Percentiles rank a stretch among this genome's conserved stretches.
phyloP scores from a whole-genome alignment of 169 alveolate genomes.

The Cryptosporidium tyzzeri region DNA sequence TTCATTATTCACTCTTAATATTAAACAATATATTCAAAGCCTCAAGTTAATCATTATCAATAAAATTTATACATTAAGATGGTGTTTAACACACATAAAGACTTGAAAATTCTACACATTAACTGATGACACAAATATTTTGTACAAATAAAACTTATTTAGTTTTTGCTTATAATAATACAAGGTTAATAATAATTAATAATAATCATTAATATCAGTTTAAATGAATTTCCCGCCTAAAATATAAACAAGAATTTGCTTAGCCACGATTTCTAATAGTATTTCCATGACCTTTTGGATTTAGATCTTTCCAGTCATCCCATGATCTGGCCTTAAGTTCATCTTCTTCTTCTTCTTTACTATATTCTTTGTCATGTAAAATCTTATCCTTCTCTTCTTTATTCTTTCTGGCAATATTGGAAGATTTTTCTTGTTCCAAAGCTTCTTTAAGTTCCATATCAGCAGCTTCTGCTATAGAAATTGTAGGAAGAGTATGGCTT shows the following conservation, averaged over 20 bases:
- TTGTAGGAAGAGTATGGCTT: conserved; percentile 72
- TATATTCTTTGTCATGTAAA: conserved; percentile 42
- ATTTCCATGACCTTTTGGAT: conserved; percentile 84
- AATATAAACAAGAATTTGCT: not conserved
- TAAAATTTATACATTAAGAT: not conserved
- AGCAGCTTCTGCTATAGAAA: conserved; percentile 66
- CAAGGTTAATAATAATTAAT: too few relatives aligned
- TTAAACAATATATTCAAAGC: not conserved
- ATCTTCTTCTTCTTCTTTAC: conserved; percentile 79
- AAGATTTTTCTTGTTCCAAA: conserved; percentile 46
- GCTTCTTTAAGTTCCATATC: conserved; percentile 63
- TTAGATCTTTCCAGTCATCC: conserved; percentile 84
- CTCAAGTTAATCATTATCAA: not conserved
- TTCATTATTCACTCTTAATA: not conserved
- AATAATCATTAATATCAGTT: not conserved
- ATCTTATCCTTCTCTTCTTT: conserved; percentile 34
- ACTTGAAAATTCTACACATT: too few relatives aligned
- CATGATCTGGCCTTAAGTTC: conserved; percentile 80
- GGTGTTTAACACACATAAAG: not conserved
- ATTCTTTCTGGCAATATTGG: not conserved
- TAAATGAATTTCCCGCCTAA: conserved; percentile 8
- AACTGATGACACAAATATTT: not conserved
- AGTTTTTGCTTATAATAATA: too few relatives aligned
- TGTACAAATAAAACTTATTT: too few relatives aligned
- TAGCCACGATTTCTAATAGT: conserved; percentile 77